phyloP scores from a whole-genome alignment of 768 basidiomycete species.

The Hydnum rufescens region DNA sequence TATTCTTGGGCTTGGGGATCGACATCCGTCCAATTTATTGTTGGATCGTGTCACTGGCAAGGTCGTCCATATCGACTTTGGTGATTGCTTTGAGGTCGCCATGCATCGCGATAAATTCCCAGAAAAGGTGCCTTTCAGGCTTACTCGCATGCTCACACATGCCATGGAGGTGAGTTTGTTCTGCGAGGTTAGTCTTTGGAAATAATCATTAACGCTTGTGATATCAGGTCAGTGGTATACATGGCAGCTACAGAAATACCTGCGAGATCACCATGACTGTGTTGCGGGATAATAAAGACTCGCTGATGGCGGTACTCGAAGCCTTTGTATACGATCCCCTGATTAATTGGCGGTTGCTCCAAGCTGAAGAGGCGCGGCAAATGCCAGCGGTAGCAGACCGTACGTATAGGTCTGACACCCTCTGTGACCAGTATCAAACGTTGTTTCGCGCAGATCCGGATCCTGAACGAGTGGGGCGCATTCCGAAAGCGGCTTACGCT shows the following conservation, averaged over 20 bases:
- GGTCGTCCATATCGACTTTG: conserved; percentile 92
- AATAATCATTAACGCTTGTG: conserved; percentile 1
- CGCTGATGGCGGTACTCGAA: conserved; percentile 96
- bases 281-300: conserved; percentile 90
- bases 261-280: conserved; percentile 98
- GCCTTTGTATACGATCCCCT: conserved; percentile 97
- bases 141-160: conserved; percentile 95
- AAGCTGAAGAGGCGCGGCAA: conserved; percentile 32
- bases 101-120: conserved; percentile 99
- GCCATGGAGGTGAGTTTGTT: conserved; percentile 75
- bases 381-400: conserved; percentile 4
- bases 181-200: not conserved
- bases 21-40: conserved; percentile 89
- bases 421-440: not conserved
- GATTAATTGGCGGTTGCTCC: conserved; percentile 91
- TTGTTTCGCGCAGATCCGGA: conserved; percentile 19
- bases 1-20: conserved; percentile 91
- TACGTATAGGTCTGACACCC: conserved; percentile 6
- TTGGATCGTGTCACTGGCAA: conserved; percentile 83
- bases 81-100: conserved; percentile 96
- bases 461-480: conserved; percentile 42
- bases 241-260: conserved; percentile 87
- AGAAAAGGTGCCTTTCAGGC: conserved; percentile 92
- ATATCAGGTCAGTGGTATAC: conserved; percentile 80
- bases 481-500: conserved; percentile 36